Evolutionary conservation across 176 grass and related monocot species (phyloP).

Genomic region (Oryza glaberrima): DNA sequence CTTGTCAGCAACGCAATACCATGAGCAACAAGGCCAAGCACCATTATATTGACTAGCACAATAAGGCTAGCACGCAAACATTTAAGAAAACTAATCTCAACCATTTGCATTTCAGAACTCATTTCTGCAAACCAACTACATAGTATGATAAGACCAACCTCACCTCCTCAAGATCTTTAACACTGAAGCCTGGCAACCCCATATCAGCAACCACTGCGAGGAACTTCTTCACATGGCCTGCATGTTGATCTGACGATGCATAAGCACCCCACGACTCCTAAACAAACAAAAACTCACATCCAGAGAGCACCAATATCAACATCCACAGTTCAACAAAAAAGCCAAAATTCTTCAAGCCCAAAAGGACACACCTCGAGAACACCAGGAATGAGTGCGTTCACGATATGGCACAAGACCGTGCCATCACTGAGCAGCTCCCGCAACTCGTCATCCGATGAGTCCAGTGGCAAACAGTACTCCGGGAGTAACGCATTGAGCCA

Average conservation of each 20-base stretch:
- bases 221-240: slow-evolving; percentile 70
- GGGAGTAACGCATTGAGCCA: slow-evolving; percentile 78
- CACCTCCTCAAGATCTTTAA: slow-evolving; percentile 83
- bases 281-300: slow-evolving; percentile 1
- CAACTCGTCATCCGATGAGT: slow-evolving; percentile 76
- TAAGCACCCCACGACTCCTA: slow-evolving; percentile 53
- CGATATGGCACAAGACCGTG: slow-evolving; percentile 53
- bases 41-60: not conserved
- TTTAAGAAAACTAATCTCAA: slow-evolving; percentile 20
- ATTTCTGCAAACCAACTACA: slow-evolving; percentile 21
- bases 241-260: slow-evolving; percentile 47
- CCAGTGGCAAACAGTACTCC: slow-evolving; percentile 45
- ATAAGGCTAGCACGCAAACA: not conserved
- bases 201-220: slow-evolving; percentile 68
- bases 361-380: slow-evolving; percentile 47
- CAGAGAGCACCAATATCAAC: slow-evolving; percentile 25
- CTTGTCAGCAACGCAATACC: slow-evolving; percentile 1
- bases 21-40: slow-evolving; percentile 20
- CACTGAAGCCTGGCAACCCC: slow-evolving; percentile 68
- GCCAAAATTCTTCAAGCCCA: not conserved
- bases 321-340: slow-evolving; percentile 12
- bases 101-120: slow-evolving; percentile 5
- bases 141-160: slow-evolving; percentile 17
- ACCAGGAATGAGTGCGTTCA: slow-evolving; percentile 55
- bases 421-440: slow-evolving; percentile 70